These are phyloP conservation scores for Purpureocillium takamizusanense DNA, from an alignment of 2,329 filamentous ascomycete genomes.

Conservation along the genomic window DNA sequence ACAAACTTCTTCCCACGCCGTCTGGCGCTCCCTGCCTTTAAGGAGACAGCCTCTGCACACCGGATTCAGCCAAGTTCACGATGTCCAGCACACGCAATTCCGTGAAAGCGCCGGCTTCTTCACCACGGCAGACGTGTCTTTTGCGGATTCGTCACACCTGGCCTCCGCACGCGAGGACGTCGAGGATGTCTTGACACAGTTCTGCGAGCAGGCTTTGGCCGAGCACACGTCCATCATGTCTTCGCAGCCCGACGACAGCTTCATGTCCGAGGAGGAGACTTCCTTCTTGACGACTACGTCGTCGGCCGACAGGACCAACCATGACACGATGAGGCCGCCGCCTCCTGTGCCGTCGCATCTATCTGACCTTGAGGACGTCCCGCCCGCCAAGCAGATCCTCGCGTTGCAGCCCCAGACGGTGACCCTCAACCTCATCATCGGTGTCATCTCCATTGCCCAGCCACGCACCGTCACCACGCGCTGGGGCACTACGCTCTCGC, in stretches of 20 bases:
- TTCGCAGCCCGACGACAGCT: constrained; percentile 41
- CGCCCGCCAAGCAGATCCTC: constrained; percentile 54
- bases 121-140: constrained; percentile 31
- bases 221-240: constrained; percentile 58
- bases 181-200: constrained; percentile 44
- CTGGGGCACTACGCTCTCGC: constrained; percentile 50
- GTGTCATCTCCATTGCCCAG: constrained; percentile 62
- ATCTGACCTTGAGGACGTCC: constrained; percentile 58
- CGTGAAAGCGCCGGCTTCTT: constrained; percentile 35
- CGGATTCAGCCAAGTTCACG: constrained; percentile 42
- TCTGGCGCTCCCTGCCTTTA: constrained; percentile 48
- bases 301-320: constrained; percentile 9
- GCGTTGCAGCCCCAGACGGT: constrained; percentile 70
- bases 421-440: constrained; percentile 74
- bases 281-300: constrained; percentile 14
- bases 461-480: constrained; percentile 60
- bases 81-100: constrained; percentile 18
- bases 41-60: constrained; percentile 35
- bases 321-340: constrained; percentile 1
- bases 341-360: constrained; percentile 22
- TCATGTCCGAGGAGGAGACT: constrained; percentile 12
- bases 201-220: constrained; percentile 71
- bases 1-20: constrained; percentile 25
- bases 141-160: constrained; percentile 5
- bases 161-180: constrained; percentile 22